Evolutionary conservation across 805 yeast genomes (phyloP).

Genomic region (Candida bentonensis): DNA sequence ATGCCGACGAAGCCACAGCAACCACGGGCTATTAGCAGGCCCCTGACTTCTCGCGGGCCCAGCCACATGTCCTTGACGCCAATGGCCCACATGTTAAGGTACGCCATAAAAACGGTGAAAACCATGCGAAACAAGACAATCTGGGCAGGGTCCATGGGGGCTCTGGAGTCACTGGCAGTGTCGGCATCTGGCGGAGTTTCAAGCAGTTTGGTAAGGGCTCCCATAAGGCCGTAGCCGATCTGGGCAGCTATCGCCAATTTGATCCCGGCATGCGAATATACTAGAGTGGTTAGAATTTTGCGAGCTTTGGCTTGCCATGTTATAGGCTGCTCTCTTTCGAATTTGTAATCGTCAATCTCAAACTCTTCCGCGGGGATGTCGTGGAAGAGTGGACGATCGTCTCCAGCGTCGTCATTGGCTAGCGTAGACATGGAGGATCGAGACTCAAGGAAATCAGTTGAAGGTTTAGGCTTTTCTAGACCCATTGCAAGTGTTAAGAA

Average conservation of each 20-base stretch:
- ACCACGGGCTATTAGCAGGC: conserved; percentile 48
- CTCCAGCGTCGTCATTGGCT: no score
- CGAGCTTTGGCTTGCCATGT: conserved; percentile 1
- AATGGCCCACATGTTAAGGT: conserved; percentile 37
- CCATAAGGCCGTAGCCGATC: conserved; percentile 65
- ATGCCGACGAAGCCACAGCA: conserved; percentile 68
- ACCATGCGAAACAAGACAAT: conserved; percentile 65
- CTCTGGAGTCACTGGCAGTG: neutral
- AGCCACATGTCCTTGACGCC: conserved; percentile 48
- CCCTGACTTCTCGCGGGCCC: conserved; percentile 50
- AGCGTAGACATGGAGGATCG: no score
- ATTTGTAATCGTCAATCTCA: neutral
- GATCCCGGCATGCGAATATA: conserved; percentile 35
- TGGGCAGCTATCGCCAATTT: conserved; percentile 46
- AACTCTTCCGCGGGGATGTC: no score
- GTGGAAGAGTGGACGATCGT: no score
- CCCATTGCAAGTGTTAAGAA: no score
- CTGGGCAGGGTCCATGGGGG: conserved; percentile 62
- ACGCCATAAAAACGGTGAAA: conserved; percentile 49
- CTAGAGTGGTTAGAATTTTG: no score
- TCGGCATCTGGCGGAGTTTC: conserved; percentile 45
- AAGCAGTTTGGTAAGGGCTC: conserved; percentile 58
- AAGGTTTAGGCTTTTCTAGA: no score
- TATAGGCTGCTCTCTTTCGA: conserved; percentile 1
- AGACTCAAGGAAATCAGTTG: no score